Base-by-base conservation (phyloP, 108 stramenopile species). In the Fragilaria radians region DNA sequence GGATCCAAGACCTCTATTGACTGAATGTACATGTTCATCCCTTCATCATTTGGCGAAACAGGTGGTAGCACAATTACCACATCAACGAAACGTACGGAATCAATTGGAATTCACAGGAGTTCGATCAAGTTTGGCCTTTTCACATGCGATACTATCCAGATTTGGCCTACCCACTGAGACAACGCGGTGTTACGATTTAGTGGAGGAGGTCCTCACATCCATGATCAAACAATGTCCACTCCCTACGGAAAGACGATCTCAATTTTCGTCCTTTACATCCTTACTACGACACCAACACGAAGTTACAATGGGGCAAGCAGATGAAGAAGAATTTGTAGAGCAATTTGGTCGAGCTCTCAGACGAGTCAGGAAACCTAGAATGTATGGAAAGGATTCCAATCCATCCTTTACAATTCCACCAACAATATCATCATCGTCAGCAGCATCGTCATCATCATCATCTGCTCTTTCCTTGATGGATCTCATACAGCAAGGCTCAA, bases 181-280 rank as follows among this genome's bases (percentile, higher is more conserved):
- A 17, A 73, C 59, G 3, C 85, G 82, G 59, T 91, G 89, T 45
- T 86, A 80, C 54, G 89, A 91, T 69, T 59, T 91, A 14, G 77
- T 91, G n/a, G 89, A 91, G 60, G 89, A 85, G 57, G 74, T 85
- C 0, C 57, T 82, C 23, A 71, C 80, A 2, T 77, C 83, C 32
- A 76, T 83, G 74, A 47, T 85, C 21, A 72, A 65, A 42, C 36
- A 42, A 14, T 42, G 11, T 14, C 36, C 36, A 42, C 4, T 54
- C 5, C 54, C 54, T 14, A 54, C 18, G 5, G 27, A 24, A 18
- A 24, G 28, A 28, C 11, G 14, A 11, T 11, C 7, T 42, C 36
- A 42, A 11, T 14, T 14, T 42, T 14, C 36, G 14, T 7, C 7
- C 14, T 42, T 42, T 14, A 42, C 36, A 14, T 11, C 36, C 7